A percentile compares a stretch with the other conserved stretches of the same genome.
These are phyloP conservation scores for Cicer pinnatifidum DNA, from an alignment of 306 rosid genomes.

Conservation along the genomic window DNA sequence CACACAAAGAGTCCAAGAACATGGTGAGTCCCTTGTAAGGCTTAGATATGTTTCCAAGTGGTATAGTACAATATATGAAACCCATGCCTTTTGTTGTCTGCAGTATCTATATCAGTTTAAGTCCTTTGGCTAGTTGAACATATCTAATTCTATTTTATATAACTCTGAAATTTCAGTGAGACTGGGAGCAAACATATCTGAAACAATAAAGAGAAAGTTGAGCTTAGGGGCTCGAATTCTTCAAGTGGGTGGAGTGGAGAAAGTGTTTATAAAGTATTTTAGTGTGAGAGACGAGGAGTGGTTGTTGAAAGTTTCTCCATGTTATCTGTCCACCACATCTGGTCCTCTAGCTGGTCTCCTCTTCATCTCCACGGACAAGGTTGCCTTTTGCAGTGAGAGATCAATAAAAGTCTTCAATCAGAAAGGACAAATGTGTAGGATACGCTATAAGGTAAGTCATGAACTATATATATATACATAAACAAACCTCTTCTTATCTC, in stretches of 20 bases:
- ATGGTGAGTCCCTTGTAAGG: conserved; percentile 28
- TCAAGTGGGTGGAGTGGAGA: conserved; percentile 62
- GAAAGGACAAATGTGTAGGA: conserved; percentile 52
- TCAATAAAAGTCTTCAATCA: conserved; percentile 57
- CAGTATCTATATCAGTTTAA: neutral
- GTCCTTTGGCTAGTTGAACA: neutral
- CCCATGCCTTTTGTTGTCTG: neutral
- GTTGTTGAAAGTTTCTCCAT: conserved; percentile 61
- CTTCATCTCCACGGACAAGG: conserved; percentile 71
- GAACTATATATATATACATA: neutral
- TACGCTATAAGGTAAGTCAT: conserved; percentile 42
- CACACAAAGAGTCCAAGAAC: conserved; percentile 34
- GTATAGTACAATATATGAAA: neutral
- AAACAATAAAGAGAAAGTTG: conserved; percentile 63
- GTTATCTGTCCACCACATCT: conserved; percentile 76
- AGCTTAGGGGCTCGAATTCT: conserved; percentile 73
- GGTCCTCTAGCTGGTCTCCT: conserved; percentile 86
- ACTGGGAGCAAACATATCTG: conserved; percentile 59
- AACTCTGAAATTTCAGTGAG: conserved; percentile 35
- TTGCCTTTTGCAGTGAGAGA: conserved; percentile 82
- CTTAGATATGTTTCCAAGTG: neutral
- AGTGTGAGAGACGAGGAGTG: conserved; percentile 60
- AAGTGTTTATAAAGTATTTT: conserved; percentile 61
- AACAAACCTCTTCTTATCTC: neutral
- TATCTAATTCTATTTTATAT: conserved; percentile 7